phyloP scores from a whole-genome alignment of 768 basidiomycete species.

The Pleurotus ostreatus region DNA sequence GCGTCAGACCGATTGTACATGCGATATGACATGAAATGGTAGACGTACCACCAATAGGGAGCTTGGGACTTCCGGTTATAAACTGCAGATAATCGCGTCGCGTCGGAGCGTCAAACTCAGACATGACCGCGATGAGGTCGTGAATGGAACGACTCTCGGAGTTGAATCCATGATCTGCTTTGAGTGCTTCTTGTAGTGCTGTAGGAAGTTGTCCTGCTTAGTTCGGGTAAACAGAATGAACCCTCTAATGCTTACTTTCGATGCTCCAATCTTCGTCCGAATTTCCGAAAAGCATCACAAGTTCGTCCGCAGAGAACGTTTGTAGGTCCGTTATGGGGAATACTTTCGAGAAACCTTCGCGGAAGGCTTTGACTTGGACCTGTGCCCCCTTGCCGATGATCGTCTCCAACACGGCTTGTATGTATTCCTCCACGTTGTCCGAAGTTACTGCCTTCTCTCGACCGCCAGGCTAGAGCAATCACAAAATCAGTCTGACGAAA shows the following conservation, averaged over 20 bases:
- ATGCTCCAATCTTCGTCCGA: slow-evolving; percentile 96
- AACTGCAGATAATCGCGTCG: slow-evolving; percentile 93
- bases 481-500: neutral
- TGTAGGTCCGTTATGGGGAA: slow-evolving; percentile 90
- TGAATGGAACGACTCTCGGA: slow-evolving; percentile 90
- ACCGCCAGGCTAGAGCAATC: slow-evolving; percentile 63
- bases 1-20: neutral
- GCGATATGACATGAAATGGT: neutral
- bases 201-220: slow-evolving; percentile 12
- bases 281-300: slow-evolving; percentile 95
- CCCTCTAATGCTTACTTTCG: slow-evolving; percentile 62
- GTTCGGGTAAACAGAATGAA: slow-evolving; percentile 4
- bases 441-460: slow-evolving; percentile 77
- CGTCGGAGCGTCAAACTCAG: slow-evolving; percentile 65
- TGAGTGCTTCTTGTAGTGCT: slow-evolving; percentile 88
- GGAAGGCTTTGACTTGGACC: slow-evolving; percentile 85
- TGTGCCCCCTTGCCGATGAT: slow-evolving; percentile 80
- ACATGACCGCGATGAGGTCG: slow-evolving; percentile 83
- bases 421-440: slow-evolving; percentile 86
- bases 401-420: slow-evolving; percentile 80
- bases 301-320: slow-evolving; percentile 90
- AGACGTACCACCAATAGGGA: slow-evolving; percentile 86
- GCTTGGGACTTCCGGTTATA: slow-evolving; percentile 94
- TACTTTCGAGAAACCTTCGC: slow-evolving; percentile 92
- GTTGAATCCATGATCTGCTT: slow-evolving; percentile 98